Percentiles rank a stretch among this genome's conserved stretches.
These are phyloP conservation scores for Borealophlyctis nickersoniae DNA, from an alignment of 192 early-diverging fungal genomes.

Conservation along the genomic window DNA sequence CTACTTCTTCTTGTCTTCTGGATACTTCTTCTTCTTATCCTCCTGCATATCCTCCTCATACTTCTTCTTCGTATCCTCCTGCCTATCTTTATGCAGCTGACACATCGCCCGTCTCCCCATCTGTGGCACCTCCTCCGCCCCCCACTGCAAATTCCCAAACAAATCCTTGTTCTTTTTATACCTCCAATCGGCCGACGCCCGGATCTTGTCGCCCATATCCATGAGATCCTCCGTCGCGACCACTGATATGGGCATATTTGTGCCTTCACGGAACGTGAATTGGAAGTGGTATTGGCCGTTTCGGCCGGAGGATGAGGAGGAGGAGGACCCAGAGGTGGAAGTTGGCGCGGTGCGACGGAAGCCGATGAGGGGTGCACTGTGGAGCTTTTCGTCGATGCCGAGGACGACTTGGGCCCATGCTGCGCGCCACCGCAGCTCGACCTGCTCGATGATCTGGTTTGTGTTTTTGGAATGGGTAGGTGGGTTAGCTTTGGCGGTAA, in stretches of 20 bases:
- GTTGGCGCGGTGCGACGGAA: no score
- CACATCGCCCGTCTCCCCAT: neutral
- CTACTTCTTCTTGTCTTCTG: no score
- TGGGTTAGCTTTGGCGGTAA: neutral
- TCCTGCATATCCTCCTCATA: no score
- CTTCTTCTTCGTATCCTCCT: no score
- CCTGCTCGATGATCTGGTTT: neutral
- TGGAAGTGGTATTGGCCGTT: neutral
- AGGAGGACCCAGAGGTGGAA: no score
- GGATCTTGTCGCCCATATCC: neutral
- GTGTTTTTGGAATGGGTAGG: no score
- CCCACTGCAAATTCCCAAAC: neutral
- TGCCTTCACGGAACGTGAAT: neutral
- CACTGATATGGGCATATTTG: neutral
- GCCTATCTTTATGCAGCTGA: no score
- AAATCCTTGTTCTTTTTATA: neutral
- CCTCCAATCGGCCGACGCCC: neutral
- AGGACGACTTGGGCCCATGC: neutral
- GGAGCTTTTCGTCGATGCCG: neutral
- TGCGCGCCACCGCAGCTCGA: neutral
- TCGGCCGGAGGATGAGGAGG: no score
- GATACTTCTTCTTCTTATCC: no score
- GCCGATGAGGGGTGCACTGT: no score
- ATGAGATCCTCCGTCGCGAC: neutral
- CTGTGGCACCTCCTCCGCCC: neutral